Percentiles rank a stretch among this genome's conserved stretches.
Evolutionary conservation across 179 eudicot genomes (phyloP).

Genomic region (Drosera spatulata): DNA sequence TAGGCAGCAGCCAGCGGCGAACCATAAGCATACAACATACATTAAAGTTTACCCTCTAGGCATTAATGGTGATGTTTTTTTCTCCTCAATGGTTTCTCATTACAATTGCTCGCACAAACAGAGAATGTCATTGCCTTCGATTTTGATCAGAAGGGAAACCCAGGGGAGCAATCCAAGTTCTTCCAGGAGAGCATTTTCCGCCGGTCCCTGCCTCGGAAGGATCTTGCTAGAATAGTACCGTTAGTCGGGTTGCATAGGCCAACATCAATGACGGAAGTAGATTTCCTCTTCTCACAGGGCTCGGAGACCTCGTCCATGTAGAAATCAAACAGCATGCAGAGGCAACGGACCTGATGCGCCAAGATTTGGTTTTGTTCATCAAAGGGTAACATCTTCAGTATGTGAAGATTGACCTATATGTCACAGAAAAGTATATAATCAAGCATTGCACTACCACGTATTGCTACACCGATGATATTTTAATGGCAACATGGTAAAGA

Average conservation of each 20-base stretch:
- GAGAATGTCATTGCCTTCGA: not conserved
- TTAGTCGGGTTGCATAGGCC: slow-evolving; percentile 64
- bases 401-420: slow-evolving; percentile 67
- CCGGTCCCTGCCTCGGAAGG: slow-evolving; percentile 81
- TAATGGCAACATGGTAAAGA: too few species aligned
- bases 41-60: too few species aligned
- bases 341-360: slow-evolving; percentile 73
- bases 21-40: too few species aligned
- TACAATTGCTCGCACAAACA: too few species aligned
- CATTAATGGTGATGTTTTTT: too few species aligned
- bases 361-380: slow-evolving; percentile 51
- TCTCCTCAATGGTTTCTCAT: too few species aligned
- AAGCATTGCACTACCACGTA: too few species aligned
- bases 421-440: slow-evolving; percentile 3
- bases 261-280: slow-evolving; percentile 49
- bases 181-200: slow-evolving; percentile 88
- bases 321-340: slow-evolving; percentile 89
- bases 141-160: slow-evolving; percentile 45
- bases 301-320: slow-evolving; percentile 44
- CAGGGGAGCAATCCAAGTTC: slow-evolving; percentile 47
- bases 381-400: slow-evolving; percentile 46
- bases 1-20: too few species aligned
- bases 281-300: slow-evolving; percentile 29
- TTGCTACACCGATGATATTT: too few species aligned
- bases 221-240: slow-evolving; percentile 58